These are phyloP conservation scores for Entomophthora muscae DNA, from an alignment of 371 early-diverging fungal species.

Conservation along the genomic window DNA sequence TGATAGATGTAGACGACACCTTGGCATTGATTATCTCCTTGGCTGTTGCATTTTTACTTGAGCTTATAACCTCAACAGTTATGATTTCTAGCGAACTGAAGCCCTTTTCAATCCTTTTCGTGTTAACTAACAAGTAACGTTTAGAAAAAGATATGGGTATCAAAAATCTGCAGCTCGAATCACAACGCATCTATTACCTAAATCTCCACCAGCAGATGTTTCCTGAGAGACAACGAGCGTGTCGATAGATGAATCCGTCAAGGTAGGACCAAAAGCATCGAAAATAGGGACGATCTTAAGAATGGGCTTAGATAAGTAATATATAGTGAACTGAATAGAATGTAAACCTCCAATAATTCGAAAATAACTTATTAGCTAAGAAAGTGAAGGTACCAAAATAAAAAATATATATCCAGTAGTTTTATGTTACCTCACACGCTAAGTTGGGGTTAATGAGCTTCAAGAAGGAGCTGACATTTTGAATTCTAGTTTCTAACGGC, in stretches of 20 bases:
- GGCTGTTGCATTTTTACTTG: not conserved
- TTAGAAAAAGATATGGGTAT: not conserved
- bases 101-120: slow-evolving; percentile 1
- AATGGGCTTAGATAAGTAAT: not conserved
- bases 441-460: slow-evolving; percentile 27
- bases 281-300: slow-evolving; percentile 42
- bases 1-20: not conserved
- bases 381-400: not conserved
- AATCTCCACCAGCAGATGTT: slow-evolving; percentile 54
- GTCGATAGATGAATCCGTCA: slow-evolving; percentile 45
- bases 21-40: not conserved
- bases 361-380: not conserved
- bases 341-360: not conserved
- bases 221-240: slow-evolving; percentile 81
- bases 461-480: slow-evolving; percentile 37
- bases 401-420: not conserved
- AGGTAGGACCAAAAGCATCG: slow-evolving; percentile 84
- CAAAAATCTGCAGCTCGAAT: not conserved
- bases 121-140: too few species aligned
- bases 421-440: not conserved
- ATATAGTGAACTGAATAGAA: not conserved
- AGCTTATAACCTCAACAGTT: not conserved
- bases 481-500: slow-evolving; percentile 38
- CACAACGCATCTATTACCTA: not conserved
- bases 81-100: not conserved